phyloP scores from a whole-genome alignment of 2,329 filamentous ascomycete species.

The Hypoxylon rubiginosum region DNA sequence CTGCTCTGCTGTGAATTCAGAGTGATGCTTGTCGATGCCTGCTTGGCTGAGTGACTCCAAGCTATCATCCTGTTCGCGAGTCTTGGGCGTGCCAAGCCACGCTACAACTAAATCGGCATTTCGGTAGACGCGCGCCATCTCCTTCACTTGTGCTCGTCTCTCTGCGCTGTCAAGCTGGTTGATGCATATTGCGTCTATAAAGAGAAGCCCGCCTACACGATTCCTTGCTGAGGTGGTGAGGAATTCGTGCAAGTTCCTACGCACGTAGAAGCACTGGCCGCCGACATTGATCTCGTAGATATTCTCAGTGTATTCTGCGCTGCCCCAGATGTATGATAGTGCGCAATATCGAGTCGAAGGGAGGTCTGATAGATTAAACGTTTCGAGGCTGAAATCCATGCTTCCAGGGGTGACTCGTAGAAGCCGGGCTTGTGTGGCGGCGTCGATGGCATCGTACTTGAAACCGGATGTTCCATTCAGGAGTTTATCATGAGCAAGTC shows the following conservation, averaged over 20 bases:
- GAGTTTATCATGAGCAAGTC: conserved; percentile 9
- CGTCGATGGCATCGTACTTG: conserved; percentile 17
- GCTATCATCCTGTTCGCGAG: not conserved
- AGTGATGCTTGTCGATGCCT: conserved; percentile 2
- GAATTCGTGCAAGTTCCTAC: conserved; percentile 36
- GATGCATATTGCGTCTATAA: conserved; percentile 41
- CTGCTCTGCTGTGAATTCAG: conserved; percentile 18
- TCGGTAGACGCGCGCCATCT: conserved; percentile 35
- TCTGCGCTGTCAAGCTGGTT: conserved; percentile 30
- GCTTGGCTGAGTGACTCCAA: conserved; percentile 16
- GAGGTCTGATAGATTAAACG: conserved; percentile 18
- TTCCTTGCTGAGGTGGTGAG: conserved; percentile 15
- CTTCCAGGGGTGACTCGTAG: not conserved
- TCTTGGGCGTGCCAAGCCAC: conserved; percentile 25
- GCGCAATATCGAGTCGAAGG: conserved; percentile 12
- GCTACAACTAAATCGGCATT: conserved; percentile 29
- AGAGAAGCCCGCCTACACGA: conserved; percentile 25
- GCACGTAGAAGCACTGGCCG: conserved; percentile 29
- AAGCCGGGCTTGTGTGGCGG: conserved; percentile 12
- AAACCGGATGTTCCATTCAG: conserved; percentile 19
- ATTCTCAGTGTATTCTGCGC: conserved; percentile 3
- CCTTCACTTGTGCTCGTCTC: conserved; percentile 23
- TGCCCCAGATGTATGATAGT: conserved; percentile 32
- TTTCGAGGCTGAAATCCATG: conserved; percentile 16
- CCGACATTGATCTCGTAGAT: conserved; percentile 27